Evolutionary conservation across 306 rosid genomes (phyloP).

Genomic region (Lathyrus sativus): DNA sequence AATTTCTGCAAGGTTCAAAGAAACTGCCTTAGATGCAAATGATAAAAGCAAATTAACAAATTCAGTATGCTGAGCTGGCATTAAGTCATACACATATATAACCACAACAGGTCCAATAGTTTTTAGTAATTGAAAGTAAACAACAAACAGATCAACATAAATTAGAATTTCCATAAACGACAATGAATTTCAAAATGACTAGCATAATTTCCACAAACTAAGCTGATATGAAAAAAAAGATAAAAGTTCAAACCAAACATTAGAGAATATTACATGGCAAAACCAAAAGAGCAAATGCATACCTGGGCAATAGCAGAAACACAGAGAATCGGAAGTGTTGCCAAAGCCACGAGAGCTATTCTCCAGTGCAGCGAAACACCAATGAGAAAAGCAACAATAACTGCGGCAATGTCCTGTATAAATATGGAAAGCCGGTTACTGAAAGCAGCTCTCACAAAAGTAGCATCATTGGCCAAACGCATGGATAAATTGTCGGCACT

Average conservation of each 20-base stretch:
- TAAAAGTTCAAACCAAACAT: constrained; percentile 31
- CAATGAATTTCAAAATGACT: constrained; percentile 17
- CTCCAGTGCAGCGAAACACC: constrained; percentile 91
- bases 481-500: constrained; percentile 97
- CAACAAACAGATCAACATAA: constrained; percentile 19
- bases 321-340: constrained; percentile 85
- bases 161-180: constrained; percentile 17
- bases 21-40: constrained; percentile 33
- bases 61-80: constrained; percentile 7
- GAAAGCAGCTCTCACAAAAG: constrained; percentile 98
- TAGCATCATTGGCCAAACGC: constrained; percentile 99
- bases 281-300: constrained; percentile 42
- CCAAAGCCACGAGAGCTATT: constrained; percentile 96
- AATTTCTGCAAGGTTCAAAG: constrained; percentile 73
- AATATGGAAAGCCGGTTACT: constrained; percentile 97
- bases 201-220: constrained; percentile 23
- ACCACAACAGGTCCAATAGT: constrained; percentile 10
- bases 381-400: constrained; percentile 89
- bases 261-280: constrained; percentile 18
- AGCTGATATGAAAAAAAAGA: constrained; percentile 28
- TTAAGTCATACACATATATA: constrained; percentile 7
- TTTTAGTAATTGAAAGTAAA: constrained; percentile 26
- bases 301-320: constrained; percentile 99
- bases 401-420: constrained; percentile 97
- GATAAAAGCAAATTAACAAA: constrained; percentile 13